These are phyloP conservation scores for Skeletonema marinoi DNA, from an alignment of 108 stramenopile genomes.

Conservation along the genomic window DNA sequence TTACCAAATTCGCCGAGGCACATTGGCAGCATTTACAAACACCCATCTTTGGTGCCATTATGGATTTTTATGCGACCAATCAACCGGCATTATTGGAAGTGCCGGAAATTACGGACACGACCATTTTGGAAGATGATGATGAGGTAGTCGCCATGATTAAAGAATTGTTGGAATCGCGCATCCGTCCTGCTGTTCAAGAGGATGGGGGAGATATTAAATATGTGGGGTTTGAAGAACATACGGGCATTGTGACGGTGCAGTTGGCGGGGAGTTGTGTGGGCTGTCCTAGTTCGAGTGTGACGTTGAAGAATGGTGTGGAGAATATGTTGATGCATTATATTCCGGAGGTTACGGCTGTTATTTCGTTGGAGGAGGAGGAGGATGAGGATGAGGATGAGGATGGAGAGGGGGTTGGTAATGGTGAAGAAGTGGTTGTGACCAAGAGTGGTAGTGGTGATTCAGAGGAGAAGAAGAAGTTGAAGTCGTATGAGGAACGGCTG, in stretches of 20 bases:
- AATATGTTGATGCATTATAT: slow-evolving; percentile 99
- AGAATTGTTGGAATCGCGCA: slow-evolving; percentile 95
- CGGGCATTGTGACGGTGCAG: slow-evolving; percentile 82
- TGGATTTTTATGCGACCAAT: slow-evolving; percentile 91
- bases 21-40: slow-evolving; percentile 90
- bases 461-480: slow-evolving; percentile 59
- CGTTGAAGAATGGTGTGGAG: slow-evolving; percentile 98
- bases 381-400: slow-evolving; percentile 63
- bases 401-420: slow-evolving; percentile 22
- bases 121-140: slow-evolving; percentile 93
- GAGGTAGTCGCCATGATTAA: slow-evolving; percentile 99
- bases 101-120: slow-evolving; percentile 89
- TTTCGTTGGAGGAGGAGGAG: slow-evolving; percentile 80
- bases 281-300: slow-evolving; percentile 94
- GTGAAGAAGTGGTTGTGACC: slow-evolving; percentile 15
- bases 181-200: slow-evolving; percentile 98
- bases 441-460: slow-evolving; percentile 4
- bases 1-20: slow-evolving; percentile 90
- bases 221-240: slow-evolving; percentile 84
- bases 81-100: slow-evolving; percentile 63
- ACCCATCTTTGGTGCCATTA: slow-evolving; percentile 85
- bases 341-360: slow-evolving; percentile 93
- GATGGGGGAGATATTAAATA: slow-evolving; percentile 99
- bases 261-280: slow-evolving; percentile 95
- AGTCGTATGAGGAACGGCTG: slow-evolving; percentile 83